Evolutionary conservation across 2,329 filamentous ascomycete genomes (phyloP), one percentile per base, ranked within the genome.

Genomic region (Coniochaeta prunicola): DNA sequence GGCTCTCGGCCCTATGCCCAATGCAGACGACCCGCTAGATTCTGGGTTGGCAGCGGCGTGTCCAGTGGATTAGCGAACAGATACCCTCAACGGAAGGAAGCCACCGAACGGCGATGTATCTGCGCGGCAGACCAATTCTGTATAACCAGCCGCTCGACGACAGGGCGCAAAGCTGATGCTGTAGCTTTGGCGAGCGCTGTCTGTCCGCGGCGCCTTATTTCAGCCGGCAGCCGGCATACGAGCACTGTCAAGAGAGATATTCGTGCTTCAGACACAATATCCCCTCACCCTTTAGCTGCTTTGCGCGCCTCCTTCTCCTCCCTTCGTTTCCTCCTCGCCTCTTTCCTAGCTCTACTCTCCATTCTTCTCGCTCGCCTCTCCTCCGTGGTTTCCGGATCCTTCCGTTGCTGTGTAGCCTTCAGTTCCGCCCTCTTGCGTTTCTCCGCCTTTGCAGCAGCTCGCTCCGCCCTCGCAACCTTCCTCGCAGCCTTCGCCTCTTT

Each of bases 391-490:
- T 61, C 61, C 45, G 63, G 68, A 48, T 67, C 66, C 30, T 55
- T 55, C 9, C 26, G 53, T 55, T 17, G 30, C 24, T 34, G 30
- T 13, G n/a, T 17, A 24, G 53, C 4, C 13, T 33, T 36, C 17
- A n/a, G 21, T n/a, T 55, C 53, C 26, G 17, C 30, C 30, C 53
- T 55, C 26, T 12, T 24, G 56, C 6, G 64, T 58, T 64, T 61
- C 26, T 30, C 60, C 9, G 30, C 30, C 13, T 36, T 70, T 6
- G n/a, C 30, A 66, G 64, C 40, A 21, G 40, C 40, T 58, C 64
- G 61, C 15, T 30, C 60, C 31, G 21, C 53, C n/a, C 30, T 70
- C 21, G 91, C 96, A 3, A 92, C 92, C 42, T 84, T 78, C 59
- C 97, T 78, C 24, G 85, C 77, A 55, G 63, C 60, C 30, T 21